Conservation (phyloP, 768 basidiomycete genomes). For the Mycena galopus region DNA sequence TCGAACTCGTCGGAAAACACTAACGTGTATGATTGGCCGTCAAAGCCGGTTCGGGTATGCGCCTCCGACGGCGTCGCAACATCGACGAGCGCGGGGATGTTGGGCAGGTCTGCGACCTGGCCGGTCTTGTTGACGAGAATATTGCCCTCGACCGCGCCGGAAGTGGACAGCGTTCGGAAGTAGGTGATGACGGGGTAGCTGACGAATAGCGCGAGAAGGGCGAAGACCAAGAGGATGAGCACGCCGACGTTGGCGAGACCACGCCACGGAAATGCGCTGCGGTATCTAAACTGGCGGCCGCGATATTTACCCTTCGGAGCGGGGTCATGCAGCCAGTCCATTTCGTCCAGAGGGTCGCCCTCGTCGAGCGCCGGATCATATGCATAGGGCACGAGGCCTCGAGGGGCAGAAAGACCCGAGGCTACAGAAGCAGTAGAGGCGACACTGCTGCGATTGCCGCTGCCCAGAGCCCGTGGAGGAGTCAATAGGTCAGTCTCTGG, state of each 20-base stretch:
- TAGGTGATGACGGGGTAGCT: slow-evolving; percentile 81
- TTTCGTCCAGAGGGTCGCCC: slow-evolving; percentile 72
- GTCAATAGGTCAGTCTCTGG: slow-evolving; percentile 42
- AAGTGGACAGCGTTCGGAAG: slow-evolving; percentile 54
- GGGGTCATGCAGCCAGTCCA: slow-evolving; percentile 82
- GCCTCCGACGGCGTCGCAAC: slow-evolving; percentile 72
- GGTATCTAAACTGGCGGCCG: slow-evolving; percentile 26
- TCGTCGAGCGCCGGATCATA: slow-evolving; percentile 76
- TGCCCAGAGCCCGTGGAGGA: slow-evolving; percentile 48
- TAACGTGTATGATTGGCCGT: slow-evolving; percentile 75
- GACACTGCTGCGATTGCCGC: slow-evolving; percentile 46
- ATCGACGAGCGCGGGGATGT: slow-evolving; percentile 67
- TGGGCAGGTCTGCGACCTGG: slow-evolving; percentile 70
- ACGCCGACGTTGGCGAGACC: slow-evolving; percentile 76
- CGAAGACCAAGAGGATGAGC: slow-evolving; percentile 70
- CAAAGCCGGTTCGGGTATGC: slow-evolving; percentile 75
- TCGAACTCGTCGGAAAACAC: slow-evolving; percentile 88
- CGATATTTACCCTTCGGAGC: slow-evolving; percentile 44
- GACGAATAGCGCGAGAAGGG: slow-evolving; percentile 81
- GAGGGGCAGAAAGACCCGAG: slow-evolving; percentile 50
- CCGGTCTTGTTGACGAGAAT: slow-evolving; percentile 76
- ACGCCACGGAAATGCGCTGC: slow-evolving; percentile 57
- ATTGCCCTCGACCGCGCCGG: slow-evolving; percentile 69
- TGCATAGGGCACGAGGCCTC: slow-evolving; percentile 73
- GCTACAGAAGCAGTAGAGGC: slow-evolving; percentile 56